phyloP scores from a whole-genome alignment of 371 early-diverging fungal species.

The Synchytrium microbalum region DNA sequence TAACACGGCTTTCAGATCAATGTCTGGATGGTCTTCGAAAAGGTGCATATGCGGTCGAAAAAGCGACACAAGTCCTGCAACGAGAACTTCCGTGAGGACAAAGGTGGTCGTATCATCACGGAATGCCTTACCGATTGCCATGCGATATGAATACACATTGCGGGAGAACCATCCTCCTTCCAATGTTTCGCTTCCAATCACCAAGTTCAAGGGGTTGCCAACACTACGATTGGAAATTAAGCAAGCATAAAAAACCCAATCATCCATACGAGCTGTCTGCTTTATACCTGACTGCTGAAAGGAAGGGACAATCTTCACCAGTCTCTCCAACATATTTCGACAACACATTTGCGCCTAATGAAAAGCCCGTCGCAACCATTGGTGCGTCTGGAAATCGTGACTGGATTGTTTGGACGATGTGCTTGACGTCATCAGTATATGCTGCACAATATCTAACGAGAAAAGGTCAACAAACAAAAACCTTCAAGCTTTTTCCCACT shows the following conservation, averaged over 20 bases:
- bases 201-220: slow-evolving; percentile 73
- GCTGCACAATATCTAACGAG: slow-evolving; percentile 83
- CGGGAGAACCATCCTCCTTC: slow-evolving; percentile 48
- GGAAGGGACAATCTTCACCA: slow-evolving; percentile 62
- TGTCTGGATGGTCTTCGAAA: slow-evolving; percentile 40
- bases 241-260: too few species aligned
- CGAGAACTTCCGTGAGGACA: too few species aligned
- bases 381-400: slow-evolving; percentile 52
- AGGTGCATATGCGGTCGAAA: slow-evolving; percentile 39
- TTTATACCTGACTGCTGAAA: slow-evolving; percentile 66
- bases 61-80: neutral
- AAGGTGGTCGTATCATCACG: too few species aligned
- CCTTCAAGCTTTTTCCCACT: too few species aligned
- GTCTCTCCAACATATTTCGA: slow-evolving; percentile 88
- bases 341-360: slow-evolving; percentile 83
- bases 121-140: slow-evolving; percentile 46
- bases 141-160: slow-evolving; percentile 54
- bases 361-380: slow-evolving; percentile 75
- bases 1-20: slow-evolving; percentile 50
- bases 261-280: too few species aligned
- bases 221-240: slow-evolving; percentile 42
- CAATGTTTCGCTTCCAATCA: slow-evolving; percentile 27
- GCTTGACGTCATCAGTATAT: slow-evolving; percentile 72
- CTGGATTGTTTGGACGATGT: slow-evolving; percentile 43
- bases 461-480: too few species aligned